Base-by-base conservation (phyloP, 495 filamentous ascomycete species). In the Podospora fimiseda region DNA sequence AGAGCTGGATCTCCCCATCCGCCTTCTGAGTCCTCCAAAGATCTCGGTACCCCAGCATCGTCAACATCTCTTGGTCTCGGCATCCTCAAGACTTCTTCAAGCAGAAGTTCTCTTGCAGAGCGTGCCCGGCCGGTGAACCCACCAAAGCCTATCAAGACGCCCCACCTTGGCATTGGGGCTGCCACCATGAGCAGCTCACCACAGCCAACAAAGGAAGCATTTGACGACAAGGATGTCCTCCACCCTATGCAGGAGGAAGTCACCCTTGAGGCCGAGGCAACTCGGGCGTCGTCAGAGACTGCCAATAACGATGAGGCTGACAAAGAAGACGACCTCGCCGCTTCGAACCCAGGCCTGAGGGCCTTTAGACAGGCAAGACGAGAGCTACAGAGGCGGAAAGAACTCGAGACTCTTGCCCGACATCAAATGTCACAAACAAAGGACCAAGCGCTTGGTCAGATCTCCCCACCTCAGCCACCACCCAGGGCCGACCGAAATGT, bases 61-160 rank as follows among this genome's bases (percentile, higher is more conserved):
- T 58, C 80, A 43, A 87, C 82, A 60, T 74, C 83, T 2, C 80
- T 93, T 50, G 79, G 81, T 1, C 70, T 89, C 21, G 80, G 80
- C 2, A 73, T 89, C 19, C 68, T 93, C 50, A 86, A 83, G 59
- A 69, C 81, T 43, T 89, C 87, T 59, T 71, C 81, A 2, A 85
- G 79, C 56, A 80, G 79, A 43, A 81, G 82, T 2, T 83, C 80
- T 15, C 61, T 86, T 20, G 62, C 72, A 33, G 77, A 79, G 59
- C 73, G 63, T 52, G 51, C 68, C 39, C 57, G 71, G 33, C 69
- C 56, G 2, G 24, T 46, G 7, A 59, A 67, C 0, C 74, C 75
- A 19, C 77, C 83, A 1, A 91, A 87, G 61, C 79, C 82, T 0
- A 76, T 83, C 66, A 90, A 87, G 67, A 82, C 89, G 67, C 76